Conservation (phyloP, 768 basidiomycete species). For the Rhodotorula toruloides region DNA sequence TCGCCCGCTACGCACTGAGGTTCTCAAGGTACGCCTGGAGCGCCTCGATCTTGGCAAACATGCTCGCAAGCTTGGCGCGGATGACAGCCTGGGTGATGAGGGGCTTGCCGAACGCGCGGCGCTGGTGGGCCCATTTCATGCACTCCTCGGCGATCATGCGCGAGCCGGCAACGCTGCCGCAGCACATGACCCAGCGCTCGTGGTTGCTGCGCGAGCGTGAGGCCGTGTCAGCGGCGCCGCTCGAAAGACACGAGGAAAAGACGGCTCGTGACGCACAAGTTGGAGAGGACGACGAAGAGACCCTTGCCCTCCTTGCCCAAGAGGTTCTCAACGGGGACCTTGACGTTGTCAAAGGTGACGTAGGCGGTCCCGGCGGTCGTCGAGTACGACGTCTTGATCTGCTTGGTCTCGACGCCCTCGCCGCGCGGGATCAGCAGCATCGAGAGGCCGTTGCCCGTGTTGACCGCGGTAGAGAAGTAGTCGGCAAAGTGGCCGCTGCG, state of each 20-base stretch:
- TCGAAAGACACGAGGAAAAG: not conserved
- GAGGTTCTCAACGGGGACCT: conserved; percentile 44
- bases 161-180: conserved; percentile 26
- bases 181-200: conserved; percentile 41
- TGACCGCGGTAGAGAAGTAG: conserved; percentile 38
- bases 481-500: conserved; percentile 35
- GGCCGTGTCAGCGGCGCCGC: not conserved
- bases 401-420: conserved; percentile 40
- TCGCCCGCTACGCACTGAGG: conserved; percentile 52
- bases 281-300: conserved; percentile 41
- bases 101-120: conserved; percentile 36
- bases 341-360: conserved; percentile 42
- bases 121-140: conserved; percentile 40
- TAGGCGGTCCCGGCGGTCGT: conserved; percentile 42
- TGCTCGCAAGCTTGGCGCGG: conserved; percentile 38
- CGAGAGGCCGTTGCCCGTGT: conserved; percentile 43
- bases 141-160: conserved; percentile 32
- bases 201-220: not conserved
- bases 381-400: conserved; percentile 33
- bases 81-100: conserved; percentile 37
- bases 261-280: conserved; percentile 28
- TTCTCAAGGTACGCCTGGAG: conserved; percentile 78
- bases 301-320: conserved; percentile 44
- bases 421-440: conserved; percentile 42
- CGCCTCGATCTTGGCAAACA: conserved; percentile 66